Base-by-base conservation (phyloP, 495 filamentous ascomycete genomes). In the Penicillium taxi region DNA sequence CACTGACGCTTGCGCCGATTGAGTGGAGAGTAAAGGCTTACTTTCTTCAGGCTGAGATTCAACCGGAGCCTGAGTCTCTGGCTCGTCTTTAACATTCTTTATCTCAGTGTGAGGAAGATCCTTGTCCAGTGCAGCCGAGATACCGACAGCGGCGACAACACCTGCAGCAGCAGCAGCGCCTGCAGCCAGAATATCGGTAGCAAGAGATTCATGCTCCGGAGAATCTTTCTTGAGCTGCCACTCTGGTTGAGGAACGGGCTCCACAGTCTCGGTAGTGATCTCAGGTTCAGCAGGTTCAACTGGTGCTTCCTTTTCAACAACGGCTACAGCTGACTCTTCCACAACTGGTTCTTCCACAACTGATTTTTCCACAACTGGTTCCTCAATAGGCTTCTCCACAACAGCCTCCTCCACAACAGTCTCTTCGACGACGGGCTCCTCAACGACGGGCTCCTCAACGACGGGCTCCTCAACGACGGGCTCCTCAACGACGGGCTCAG, bases 91-190 rank as follows among this genome's bases (percentile, higher is more conserved):
- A 22, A 42, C 12, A 21, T 31, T 45, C 21, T 48, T 28, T 15
- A 48, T 30, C 6, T 42, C 35, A 4, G 41, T 37, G 14, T 48
- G 37, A n/a, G 41, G 18, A 7, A 32, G 32, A 28, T 49, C 45
- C 1, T 44, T 27, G n/a, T 51, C 39, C 19, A 52, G 38, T n/a
- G 35, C 34, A 17, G 46, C 44, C 0, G 49, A 40, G 4, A 50
- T 48, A 35, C 49, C 53, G 2, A 39, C 47, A 11, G 45, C 49
- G 18, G 49, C 47, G 17, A 45, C 31, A n/a, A 27, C 44, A 23
- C 45, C 53, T 21, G 48, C 53, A 18, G 42, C 51, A 20, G 54
- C 44, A 26, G 48, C 57, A 27, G 50, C 54, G 24, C 51, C 48
- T 21, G 50, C 57, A n/a, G 31, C 55, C 20, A 63, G 22, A 15